phyloP scores from a whole-genome alignment of 345 rosid genomes.

The Arabidopsis arenosa region DNA sequence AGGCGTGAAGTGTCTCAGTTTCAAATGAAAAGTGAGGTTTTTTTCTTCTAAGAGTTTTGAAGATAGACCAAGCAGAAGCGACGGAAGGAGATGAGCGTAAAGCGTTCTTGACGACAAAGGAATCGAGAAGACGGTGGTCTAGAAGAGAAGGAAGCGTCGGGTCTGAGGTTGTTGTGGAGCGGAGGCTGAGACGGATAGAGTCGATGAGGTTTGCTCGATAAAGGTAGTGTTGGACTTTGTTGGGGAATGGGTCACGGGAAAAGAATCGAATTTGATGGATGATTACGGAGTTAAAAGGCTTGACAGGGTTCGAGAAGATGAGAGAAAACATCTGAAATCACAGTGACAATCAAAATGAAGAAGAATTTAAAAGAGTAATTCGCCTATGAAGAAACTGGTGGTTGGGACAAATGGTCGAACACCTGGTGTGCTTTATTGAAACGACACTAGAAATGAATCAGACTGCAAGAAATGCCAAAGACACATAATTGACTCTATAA shows the following conservation, averaged over 20 bases:
- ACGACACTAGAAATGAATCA: not conserved
- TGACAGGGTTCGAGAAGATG: constrained; percentile 35
- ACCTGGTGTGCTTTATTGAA: constrained; percentile 19
- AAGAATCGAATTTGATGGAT: constrained; percentile 56
- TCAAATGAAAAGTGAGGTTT: constrained; percentile 51
- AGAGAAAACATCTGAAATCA: constrained; percentile 49
- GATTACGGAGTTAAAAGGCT: constrained; percentile 31
- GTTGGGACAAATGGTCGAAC: constrained; percentile 40
- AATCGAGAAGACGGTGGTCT: constrained; percentile 69
- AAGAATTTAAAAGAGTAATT: too few species aligned
- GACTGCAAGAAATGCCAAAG: not conserved
- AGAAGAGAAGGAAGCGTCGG: constrained; percentile 47
- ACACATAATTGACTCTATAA: not conserved
- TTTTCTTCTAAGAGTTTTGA: constrained; percentile 49
- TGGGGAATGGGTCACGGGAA: constrained; percentile 76
- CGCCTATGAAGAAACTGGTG: constrained; percentile 5
- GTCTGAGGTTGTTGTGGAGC: constrained; percentile 54
- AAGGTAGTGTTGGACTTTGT: constrained; percentile 75
- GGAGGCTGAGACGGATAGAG: constrained; percentile 69
- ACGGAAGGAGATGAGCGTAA: constrained; percentile 78
- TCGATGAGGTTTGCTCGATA: constrained; percentile 73
- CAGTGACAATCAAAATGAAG: not conserved
- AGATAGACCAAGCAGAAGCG: constrained; percentile 62
- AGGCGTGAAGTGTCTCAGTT: constrained; percentile 60
- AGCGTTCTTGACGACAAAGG: constrained; percentile 70